phyloP scores from a whole-genome alignment of 2,329 filamentous ascomycete genomes.

The Pseudogymnoascus verrucosus region DNA sequence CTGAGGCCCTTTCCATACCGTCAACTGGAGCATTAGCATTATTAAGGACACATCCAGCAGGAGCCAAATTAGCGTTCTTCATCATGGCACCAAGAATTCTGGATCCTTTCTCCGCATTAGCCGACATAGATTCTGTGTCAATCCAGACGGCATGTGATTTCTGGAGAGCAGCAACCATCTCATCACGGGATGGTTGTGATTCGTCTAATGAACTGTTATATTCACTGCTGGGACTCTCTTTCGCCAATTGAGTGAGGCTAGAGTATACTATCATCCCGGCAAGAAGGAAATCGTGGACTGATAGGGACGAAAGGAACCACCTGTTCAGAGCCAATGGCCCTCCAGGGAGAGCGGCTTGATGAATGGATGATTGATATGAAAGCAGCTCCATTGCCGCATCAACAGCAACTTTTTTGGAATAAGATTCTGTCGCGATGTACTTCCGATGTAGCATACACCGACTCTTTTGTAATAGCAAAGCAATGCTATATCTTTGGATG shows the following conservation, averaged over 20 bases:
- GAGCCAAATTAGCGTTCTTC: constrained; percentile 14
- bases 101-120: constrained; percentile 16
- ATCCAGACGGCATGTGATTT: constrained; percentile 18
- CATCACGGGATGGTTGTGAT: not conserved
- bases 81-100: constrained; percentile 17
- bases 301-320: constrained; percentile 51
- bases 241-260: constrained; percentile 14
- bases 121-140: not conserved
- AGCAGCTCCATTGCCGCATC: constrained; percentile 42
- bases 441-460: constrained; percentile 48
- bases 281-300: constrained; percentile 53
- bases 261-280: constrained; percentile 54
- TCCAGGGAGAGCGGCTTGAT: constrained; percentile 43
- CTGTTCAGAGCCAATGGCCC: constrained; percentile 43
- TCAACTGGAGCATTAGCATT: not conserved
- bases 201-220: not conserved
- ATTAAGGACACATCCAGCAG: not conserved
- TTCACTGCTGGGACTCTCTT: constrained; percentile 5
- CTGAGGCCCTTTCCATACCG: not conserved
- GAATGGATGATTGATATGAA: constrained; percentile 39
- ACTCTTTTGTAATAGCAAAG: constrained; percentile 45
- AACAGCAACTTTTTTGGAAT: constrained; percentile 44
- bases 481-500: constrained; percentile 46
- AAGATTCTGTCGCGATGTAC: constrained; percentile 41
- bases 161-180: constrained; percentile 16